Percentiles rank a stretch among this genome's conserved stretches.
These are phyloP conservation scores for Fusarium oxysporum DNA, from an alignment of 2,329 filamentous ascomycete species.

Conservation along the genomic window DNA sequence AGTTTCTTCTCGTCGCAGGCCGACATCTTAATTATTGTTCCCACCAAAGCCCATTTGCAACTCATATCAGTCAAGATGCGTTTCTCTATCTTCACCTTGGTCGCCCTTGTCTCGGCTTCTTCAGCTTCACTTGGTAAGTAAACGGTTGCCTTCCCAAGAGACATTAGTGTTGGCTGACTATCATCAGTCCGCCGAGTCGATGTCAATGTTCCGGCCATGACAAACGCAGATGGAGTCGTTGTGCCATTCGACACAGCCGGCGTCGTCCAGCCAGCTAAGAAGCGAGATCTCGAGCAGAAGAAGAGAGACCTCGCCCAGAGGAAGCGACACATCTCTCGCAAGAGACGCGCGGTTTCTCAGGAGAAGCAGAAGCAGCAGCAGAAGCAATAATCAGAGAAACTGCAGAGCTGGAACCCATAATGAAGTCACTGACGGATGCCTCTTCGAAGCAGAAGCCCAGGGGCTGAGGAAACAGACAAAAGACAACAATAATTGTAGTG, in stretches of 20 bases:
- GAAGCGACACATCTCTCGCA: slow-evolving; percentile 3
- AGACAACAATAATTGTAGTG: slow-evolving; percentile 3
- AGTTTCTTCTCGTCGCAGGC: slow-evolving; percentile 60
- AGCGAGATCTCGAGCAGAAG: slow-evolving; percentile 14
- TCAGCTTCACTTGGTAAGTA: slow-evolving; percentile 53
- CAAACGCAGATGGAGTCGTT: slow-evolving; percentile 57
- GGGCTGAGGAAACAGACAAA: slow-evolving; percentile 11
- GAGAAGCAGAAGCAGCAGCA: slow-evolving; percentile 2
- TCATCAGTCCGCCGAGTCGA: slow-evolving; percentile 40
- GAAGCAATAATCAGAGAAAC: slow-evolving; percentile 10
- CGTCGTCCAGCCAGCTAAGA: slow-evolving; percentile 56
- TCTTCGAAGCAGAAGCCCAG: not conserved
- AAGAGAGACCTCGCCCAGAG: slow-evolving; percentile 3
- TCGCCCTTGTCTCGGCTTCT: slow-evolving; percentile 60
- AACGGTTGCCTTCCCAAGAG: not conserved
- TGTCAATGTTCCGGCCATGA: slow-evolving; percentile 59
- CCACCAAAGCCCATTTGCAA: slow-evolving; percentile 25
- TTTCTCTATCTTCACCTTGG: slow-evolving; percentile 60
- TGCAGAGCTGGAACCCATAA: slow-evolving; percentile 12
- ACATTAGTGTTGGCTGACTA: slow-evolving; percentile 10
- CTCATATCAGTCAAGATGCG: slow-evolving; percentile 60
- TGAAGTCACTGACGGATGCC: slow-evolving; percentile 17
- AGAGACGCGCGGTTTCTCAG: slow-evolving; percentile 10
- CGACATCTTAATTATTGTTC: slow-evolving; percentile 55
- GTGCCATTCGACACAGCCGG: slow-evolving; percentile 57